Conservation (phyloP, 768 basidiomycete genomes). For the Trametes elegans region DNA sequence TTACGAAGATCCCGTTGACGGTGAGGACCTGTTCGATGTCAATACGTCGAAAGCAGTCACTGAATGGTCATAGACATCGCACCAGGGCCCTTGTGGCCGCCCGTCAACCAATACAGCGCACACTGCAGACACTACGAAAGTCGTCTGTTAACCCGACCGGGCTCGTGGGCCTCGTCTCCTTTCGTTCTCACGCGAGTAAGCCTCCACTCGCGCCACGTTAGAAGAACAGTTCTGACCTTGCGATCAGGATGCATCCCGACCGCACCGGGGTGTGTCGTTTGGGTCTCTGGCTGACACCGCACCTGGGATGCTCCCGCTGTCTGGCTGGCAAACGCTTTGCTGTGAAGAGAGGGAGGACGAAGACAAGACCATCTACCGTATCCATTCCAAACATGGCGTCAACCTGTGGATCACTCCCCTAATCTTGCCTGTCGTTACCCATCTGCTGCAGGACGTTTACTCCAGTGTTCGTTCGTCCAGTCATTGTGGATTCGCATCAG, state of each 20-base stretch:
- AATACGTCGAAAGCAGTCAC: neutral
- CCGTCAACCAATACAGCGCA: constrained; percentile 7
- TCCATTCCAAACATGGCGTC: constrained; percentile 38
- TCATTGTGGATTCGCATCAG: neutral
- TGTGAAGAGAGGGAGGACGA: neutral
- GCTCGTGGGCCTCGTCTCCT: constrained; percentile 2
- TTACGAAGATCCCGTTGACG: constrained; percentile 47
- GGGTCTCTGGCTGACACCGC: neutral
- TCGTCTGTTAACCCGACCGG: neutral
- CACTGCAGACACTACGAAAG: constrained; percentile 13
- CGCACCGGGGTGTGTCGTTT: neutral
- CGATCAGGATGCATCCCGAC: neutral
- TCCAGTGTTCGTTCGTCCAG: constrained; percentile 38
- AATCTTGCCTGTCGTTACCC: constrained; percentile 40
- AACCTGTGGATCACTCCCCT: constrained; percentile 56
- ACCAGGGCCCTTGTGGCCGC: constrained; percentile 12
- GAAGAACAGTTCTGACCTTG: no score
- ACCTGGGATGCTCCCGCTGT: neutral
- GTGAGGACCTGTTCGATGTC: constrained; percentile 30
- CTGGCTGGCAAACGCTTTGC: neutral
- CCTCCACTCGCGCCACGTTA: neutral
- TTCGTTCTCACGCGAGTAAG: constrained; percentile 39
- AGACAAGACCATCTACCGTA: constrained; percentile 38
- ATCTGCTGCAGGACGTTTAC: constrained; percentile 48
- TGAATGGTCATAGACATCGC: neutral